These are phyloP conservation scores for Suillus ampliporus DNA, from an alignment of 768 basidiomycete genomes.

Conservation along the genomic window DNA sequence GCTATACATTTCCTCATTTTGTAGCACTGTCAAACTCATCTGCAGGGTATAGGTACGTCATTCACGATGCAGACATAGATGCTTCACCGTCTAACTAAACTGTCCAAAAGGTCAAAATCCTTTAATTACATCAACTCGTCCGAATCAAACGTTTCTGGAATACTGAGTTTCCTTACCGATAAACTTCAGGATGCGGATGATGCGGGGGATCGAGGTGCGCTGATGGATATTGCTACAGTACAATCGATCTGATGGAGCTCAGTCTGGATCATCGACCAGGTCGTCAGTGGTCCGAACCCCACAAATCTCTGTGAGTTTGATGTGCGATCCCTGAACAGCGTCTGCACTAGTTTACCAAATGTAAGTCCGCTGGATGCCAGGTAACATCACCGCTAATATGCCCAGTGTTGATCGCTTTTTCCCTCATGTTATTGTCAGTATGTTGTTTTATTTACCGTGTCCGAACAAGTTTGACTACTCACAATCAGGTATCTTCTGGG, in stretches of 20 bases:
- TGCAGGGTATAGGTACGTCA: conserved; percentile 40
- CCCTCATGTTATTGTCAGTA: conserved; percentile 78
- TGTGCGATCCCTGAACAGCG: conserved; percentile 9
- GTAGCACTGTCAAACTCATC: conserved; percentile 9
- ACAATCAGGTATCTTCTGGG: conserved; percentile 70
- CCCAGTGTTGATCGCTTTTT: conserved; percentile 75
- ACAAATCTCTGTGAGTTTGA: conserved; percentile 68
- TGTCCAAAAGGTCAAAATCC: conserved; percentile 58
- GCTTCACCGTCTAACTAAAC: conserved; percentile 8
- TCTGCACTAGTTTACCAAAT: conserved; percentile 51
- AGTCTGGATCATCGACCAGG: conserved; percentile 64
- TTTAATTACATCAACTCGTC: conserved; percentile 82
- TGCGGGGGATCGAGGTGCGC: conserved; percentile 69
- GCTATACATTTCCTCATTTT: conserved; percentile 1
- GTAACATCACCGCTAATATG: not conserved
- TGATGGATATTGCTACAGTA: not conserved
- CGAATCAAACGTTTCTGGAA: conserved; percentile 70
- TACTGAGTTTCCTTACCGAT: conserved; percentile 78
- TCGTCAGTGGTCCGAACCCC: conserved; percentile 61
- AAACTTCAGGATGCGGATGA: conserved; percentile 83
- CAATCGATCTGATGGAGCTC: conserved; percentile 17
- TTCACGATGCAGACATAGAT: conserved; percentile 8
- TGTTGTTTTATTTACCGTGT: conserved; percentile 33
- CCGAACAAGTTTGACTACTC: conserved; percentile 17
- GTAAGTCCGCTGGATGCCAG: conserved; percentile 30